Conservation (phyloP, 129 eudicot genomes). For the Helichrysum umbraculigerum region DNA sequence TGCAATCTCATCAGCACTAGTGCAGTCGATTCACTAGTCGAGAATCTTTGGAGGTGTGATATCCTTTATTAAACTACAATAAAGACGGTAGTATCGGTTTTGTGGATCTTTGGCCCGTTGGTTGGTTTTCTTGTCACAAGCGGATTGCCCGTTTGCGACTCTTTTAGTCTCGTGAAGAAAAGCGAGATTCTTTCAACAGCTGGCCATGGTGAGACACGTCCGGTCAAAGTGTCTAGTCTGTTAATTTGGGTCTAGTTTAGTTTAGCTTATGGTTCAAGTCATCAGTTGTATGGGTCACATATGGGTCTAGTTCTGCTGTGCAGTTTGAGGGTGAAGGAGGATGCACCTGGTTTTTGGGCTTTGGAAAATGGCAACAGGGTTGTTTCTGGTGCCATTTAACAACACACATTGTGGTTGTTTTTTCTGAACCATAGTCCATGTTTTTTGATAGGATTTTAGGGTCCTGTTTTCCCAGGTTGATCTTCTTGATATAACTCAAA, state of each 20-base stretch:
- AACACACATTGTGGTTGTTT: constrained; percentile 72
- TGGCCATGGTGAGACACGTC: constrained; percentile 45
- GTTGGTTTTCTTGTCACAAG: constrained; percentile 45
- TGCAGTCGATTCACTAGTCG: constrained; percentile 58
- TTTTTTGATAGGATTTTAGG: constrained; percentile 49
- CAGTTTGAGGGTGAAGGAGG: constrained; percentile 37
- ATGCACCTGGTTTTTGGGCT: constrained; percentile 53
- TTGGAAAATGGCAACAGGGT: constrained; percentile 51
- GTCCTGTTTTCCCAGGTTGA: constrained; percentile 49
- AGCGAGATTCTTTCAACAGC: constrained; percentile 34
- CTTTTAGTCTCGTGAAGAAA: constrained; percentile 40
- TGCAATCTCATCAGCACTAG: constrained; percentile 77
- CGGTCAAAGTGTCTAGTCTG: constrained; percentile 26
- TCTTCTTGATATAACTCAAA: constrained; percentile 34
- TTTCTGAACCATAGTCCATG: constrained; percentile 51
- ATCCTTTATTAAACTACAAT: constrained; percentile 52
- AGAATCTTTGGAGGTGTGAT: constrained; percentile 83
- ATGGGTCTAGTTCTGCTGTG: constrained; percentile 26
- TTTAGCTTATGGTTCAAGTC: constrained; percentile 26
- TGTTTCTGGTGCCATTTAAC: constrained; percentile 47
- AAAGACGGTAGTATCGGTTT: constrained; percentile 16
- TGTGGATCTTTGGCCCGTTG: constrained; percentile 37
- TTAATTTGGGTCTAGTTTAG: constrained; percentile 14
- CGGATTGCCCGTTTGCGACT: constrained; percentile 50
- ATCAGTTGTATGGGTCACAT: neutral